Conservation (phyloP, 495 filamentous ascomycete genomes). For the Aspergillus haitiensis region DNA sequence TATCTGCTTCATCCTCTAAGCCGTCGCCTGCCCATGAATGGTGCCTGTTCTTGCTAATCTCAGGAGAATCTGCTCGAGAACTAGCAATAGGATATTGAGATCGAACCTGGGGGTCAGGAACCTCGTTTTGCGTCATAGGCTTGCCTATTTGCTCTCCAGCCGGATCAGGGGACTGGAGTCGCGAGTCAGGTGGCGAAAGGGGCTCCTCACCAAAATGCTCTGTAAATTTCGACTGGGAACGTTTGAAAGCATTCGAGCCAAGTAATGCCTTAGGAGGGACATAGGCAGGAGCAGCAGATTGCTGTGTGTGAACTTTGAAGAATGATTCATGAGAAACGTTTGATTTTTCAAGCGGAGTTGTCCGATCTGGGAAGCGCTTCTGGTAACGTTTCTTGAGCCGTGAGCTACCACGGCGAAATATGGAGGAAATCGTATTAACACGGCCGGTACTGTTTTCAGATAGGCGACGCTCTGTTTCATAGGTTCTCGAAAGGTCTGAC, state of each 20-base stretch:
- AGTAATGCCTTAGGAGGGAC: slow-evolving; percentile 47
- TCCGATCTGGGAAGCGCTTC: slow-evolving; percentile 51
- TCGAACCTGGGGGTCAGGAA: slow-evolving; percentile 23
- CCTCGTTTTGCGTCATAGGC: slow-evolving; percentile 28
- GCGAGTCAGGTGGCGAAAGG: slow-evolving; percentile 76
- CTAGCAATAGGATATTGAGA: slow-evolving; percentile 30
- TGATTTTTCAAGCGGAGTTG: slow-evolving; percentile 61
- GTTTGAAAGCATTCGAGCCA: slow-evolving; percentile 60
- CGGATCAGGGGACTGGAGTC: slow-evolving; percentile 64
- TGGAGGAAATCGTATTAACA: slow-evolving; percentile 57
- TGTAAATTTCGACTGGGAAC: slow-evolving; percentile 87
- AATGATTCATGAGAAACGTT: slow-evolving; percentile 86
- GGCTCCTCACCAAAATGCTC: slow-evolving; percentile 88
- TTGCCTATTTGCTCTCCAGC: slow-evolving; percentile 37
- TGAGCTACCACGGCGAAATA: slow-evolving; percentile 69
- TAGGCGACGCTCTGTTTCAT: slow-evolving; percentile 43
- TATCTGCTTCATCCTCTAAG: slow-evolving; percentile 35
- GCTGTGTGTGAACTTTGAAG: slow-evolving; percentile 46
- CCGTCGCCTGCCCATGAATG: slow-evolving; percentile 39
- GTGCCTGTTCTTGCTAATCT: slow-evolving; percentile 31
- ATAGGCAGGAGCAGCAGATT: slow-evolving; percentile 35
- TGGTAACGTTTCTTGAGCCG: slow-evolving; percentile 59
- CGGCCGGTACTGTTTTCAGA: slow-evolving; percentile 50
- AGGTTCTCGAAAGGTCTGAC: slow-evolving; percentile 47
- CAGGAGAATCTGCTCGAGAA: slow-evolving; percentile 32